A percentile compares a stretch with the other conserved stretches of the same genome.
Conservation (phyloP, 345 rosid genomes). For the Ceriops zippeliana region DNA sequence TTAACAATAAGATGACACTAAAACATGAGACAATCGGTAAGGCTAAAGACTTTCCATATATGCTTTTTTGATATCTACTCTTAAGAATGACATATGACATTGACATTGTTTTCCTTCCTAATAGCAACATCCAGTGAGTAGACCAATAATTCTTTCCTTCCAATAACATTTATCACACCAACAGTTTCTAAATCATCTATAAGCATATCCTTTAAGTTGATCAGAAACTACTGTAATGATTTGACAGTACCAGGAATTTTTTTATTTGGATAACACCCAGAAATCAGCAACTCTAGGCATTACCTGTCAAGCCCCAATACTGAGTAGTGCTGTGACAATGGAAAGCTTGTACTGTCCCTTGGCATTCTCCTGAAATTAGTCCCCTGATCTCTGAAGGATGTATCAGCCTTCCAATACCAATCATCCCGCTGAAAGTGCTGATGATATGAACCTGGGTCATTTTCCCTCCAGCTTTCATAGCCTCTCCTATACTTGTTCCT, state of each 20-base stretch:
- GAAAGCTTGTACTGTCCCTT: slow-evolving; percentile 50
- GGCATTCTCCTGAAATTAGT: slow-evolving; percentile 56
- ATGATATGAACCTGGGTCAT: slow-evolving; percentile 59
- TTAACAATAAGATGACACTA: not conserved
- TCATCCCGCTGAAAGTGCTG: slow-evolving; percentile 93
- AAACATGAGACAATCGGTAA: not conserved
- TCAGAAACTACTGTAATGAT: not conserved
- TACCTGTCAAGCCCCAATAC: slow-evolving; percentile 93
- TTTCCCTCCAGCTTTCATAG: slow-evolving; percentile 80
- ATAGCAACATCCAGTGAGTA: not conserved
- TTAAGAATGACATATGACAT: not conserved
- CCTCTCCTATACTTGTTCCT: slow-evolving; percentile 65
- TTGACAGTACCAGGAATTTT: not conserved
- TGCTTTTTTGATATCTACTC: not conserved
- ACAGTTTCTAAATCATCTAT: not conserved
- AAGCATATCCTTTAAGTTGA: not conserved
- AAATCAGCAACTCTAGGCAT: not conserved
- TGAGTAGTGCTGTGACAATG: slow-evolving; percentile 85
- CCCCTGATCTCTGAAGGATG: slow-evolving; percentile 59
- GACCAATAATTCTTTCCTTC: not conserved
- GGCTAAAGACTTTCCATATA: not conserved
- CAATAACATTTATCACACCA: not conserved
- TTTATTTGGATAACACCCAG: not conserved
- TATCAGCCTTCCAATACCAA: slow-evolving; percentile 92
- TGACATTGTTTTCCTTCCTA: not conserved